Evolutionary conservation across 805 yeast genomes (phyloP).

Genomic region (Scheffersomyces lignosus): DNA sequence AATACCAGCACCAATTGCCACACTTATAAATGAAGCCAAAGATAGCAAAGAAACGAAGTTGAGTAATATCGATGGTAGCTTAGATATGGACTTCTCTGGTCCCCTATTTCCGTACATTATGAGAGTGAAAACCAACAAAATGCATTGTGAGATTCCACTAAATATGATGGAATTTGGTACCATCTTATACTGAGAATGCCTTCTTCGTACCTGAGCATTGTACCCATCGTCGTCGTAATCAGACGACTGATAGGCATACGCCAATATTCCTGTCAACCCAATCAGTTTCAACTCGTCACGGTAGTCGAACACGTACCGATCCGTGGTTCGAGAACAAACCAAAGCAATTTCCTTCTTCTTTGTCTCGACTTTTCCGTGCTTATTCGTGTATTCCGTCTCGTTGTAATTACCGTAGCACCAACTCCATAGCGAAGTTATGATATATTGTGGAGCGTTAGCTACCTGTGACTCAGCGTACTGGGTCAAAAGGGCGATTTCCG

Average conservation of each 20-base stretch:
- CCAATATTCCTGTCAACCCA: slow-evolving; percentile 45
- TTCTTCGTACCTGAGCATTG: slow-evolving; percentile 8
- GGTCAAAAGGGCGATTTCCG: slow-evolving; percentile 47
- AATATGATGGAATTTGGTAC: slow-evolving; percentile 30
- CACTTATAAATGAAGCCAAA: slow-evolving; percentile 28
- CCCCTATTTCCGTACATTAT: slow-evolving; percentile 40
- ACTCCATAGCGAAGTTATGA: slow-evolving; percentile 38
- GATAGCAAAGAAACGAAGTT: slow-evolving; percentile 40
- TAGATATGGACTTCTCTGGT: slow-evolving; percentile 29
- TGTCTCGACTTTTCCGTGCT: slow-evolving; percentile 13
- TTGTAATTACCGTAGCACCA: slow-evolving; percentile 49
- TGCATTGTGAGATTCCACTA: slow-evolving; percentile 26
- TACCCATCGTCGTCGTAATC: slow-evolving; percentile 13
- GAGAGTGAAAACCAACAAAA: slow-evolving; percentile 27
- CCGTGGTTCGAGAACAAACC: slow-evolving; percentile 16
- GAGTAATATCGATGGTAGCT: slow-evolving; percentile 29
- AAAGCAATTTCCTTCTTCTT: slow-evolving; percentile 19
- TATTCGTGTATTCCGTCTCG: slow-evolving; percentile 10
- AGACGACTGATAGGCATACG: slow-evolving; percentile 44
- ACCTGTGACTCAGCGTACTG: slow-evolving; percentile 49
- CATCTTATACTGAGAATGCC: slow-evolving; percentile 17
- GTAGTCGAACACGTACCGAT: slow-evolving; percentile 44
- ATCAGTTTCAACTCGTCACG: slow-evolving; percentile 36
- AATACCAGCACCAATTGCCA: slow-evolving; percentile 28
- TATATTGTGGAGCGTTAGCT: slow-evolving; percentile 48